These are phyloP conservation scores for Rhynchospora pubera DNA, from an alignment of 176 grass and related monocot species.

Conservation along the genomic window DNA sequence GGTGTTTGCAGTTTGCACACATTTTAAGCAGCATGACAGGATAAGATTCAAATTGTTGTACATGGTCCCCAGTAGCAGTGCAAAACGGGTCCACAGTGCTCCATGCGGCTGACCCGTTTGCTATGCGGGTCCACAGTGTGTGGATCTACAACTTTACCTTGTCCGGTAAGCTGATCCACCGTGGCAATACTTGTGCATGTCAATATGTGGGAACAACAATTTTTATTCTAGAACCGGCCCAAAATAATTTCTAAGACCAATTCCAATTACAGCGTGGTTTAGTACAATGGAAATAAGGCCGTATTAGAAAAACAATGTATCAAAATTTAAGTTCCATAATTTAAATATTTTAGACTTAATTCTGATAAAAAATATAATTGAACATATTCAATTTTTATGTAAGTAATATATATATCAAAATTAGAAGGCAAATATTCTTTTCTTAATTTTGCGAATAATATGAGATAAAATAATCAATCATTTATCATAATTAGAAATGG, in stretches of 20 bases:
- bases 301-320: neutral
- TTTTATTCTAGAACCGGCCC: neutral
- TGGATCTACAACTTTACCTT: neutral
- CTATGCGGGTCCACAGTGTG: neutral
- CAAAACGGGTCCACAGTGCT: neutral
- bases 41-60: constrained; percentile 2
- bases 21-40: neutral
- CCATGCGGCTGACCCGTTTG: constrained; percentile 5
- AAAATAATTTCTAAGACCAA: neutral
- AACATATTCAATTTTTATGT: neutral
- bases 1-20: neutral
- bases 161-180: neutral
- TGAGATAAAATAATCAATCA: neutral
- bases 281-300: no score
- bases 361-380: no score
- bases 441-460: neutral
- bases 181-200: neutral
- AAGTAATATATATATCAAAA: neutral
- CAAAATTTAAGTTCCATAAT: no score
- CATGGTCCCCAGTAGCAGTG: neutral
- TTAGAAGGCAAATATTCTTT: neutral
- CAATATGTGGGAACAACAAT: neutral
- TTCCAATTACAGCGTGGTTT: neutral
- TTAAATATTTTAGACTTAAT: neutral
- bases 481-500: no score